Evolutionary conservation across 2,329 filamentous ascomycete species (phyloP).

Genomic region (Venturiaceae sp.): DNA sequence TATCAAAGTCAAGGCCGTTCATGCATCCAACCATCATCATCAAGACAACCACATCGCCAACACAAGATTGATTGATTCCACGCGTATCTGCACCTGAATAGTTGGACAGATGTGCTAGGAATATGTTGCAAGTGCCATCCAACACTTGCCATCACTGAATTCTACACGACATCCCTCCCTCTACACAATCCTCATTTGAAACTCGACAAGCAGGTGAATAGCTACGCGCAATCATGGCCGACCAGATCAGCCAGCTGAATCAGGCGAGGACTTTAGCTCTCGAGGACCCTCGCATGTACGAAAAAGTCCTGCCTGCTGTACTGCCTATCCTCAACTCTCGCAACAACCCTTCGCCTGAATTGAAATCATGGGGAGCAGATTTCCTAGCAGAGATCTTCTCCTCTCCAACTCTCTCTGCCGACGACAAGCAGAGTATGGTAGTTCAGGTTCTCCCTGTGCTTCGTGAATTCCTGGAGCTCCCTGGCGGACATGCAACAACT

Average conservation of each 20-base stretch:
- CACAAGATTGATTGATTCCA: neutral
- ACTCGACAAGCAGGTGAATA: neutral
- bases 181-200: neutral
- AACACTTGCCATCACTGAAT: neutral
- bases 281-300: conserved; percentile 78
- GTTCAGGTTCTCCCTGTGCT: conserved; percentile 70
- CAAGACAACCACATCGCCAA: too few relatives aligned
- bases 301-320: conserved; percentile 74
- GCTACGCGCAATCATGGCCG: neutral
- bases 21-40: too few relatives aligned
- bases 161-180: neutral
- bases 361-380: conserved; percentile 91
- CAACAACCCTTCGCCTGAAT: conserved; percentile 58
- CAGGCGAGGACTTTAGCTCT: conserved; percentile 85
- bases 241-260: conserved; percentile 67
- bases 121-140: neutral
- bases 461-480: conserved; percentile 32
- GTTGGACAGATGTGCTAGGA: neutral
- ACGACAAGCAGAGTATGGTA: conserved; percentile 72
- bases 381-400: conserved; percentile 95
- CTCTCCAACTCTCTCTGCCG: conserved; percentile 68
- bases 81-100: neutral
- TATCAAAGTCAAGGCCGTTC: too few relatives aligned
- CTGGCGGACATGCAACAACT: neutral
- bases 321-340: conserved; percentile 71